Evolutionary conservation across 768 basidiomycete species (phyloP).

Genomic region (Lactarius sanguifluus): DNA sequence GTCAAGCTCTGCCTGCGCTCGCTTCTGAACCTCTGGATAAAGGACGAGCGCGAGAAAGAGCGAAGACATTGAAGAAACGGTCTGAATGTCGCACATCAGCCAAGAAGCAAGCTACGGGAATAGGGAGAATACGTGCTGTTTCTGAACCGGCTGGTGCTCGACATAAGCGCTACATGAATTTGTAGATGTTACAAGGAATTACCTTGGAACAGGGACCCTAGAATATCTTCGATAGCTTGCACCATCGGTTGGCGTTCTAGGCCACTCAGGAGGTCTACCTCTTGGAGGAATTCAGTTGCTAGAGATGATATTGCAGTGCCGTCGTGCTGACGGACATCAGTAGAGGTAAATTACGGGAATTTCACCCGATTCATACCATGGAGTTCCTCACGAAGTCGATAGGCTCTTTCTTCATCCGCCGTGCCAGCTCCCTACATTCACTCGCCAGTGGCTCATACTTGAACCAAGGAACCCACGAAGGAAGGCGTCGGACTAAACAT

Average conservation of each 20-base stretch:
- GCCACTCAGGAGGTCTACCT: background rate
- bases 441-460: constrained; percentile 3
- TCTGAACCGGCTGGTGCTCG: constrained; percentile 1
- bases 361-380: background rate
- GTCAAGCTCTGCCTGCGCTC: constrained; percentile 34
- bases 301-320: constrained; percentile 11
- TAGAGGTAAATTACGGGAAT: background rate
- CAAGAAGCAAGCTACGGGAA: background rate
- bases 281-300: constrained; percentile 3
- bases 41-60: constrained; percentile 17
- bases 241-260: background rate
- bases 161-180: background rate
- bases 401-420: constrained; percentile 7
- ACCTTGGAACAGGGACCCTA: constrained; percentile 17
- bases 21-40: constrained; percentile 20
- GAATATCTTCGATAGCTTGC: background rate
- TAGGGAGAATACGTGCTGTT: background rate
- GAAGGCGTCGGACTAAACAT: background rate
- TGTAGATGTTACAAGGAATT: background rate
- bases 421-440: background rate
- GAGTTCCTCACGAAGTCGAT: constrained; percentile 17
- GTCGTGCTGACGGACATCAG: background rate
- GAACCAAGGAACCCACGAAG: constrained; percentile 12
- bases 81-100: background rate
- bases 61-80: constrained; percentile 9